phyloP scores from a whole-genome alignment of 768 basidiomycete genomes.

The Rubroboletus satanas region DNA sequence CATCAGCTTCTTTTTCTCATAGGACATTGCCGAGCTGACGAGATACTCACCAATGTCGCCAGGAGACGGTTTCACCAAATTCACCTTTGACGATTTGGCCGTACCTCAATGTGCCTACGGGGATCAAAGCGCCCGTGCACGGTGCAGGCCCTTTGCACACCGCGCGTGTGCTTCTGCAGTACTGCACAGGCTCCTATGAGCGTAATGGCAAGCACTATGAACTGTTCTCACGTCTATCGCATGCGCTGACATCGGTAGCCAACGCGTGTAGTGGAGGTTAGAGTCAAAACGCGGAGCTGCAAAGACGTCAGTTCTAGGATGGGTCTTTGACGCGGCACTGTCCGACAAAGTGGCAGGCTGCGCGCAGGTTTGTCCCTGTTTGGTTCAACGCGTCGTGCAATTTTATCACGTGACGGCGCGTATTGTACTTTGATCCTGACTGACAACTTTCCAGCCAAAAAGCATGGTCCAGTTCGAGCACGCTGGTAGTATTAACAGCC shows the following conservation, averaged over 20 bases:
- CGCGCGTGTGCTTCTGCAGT: constrained; percentile 65
- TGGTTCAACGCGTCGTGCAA: constrained; percentile 23
- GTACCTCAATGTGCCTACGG: constrained; percentile 61
- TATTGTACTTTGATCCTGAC: not conserved
- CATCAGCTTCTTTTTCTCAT: constrained; percentile 20
- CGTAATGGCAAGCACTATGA: not conserved
- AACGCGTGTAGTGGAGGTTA: not conserved
- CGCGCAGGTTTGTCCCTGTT: constrained; percentile 20
- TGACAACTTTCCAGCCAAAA: not conserved
- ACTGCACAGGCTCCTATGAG: constrained; percentile 41
- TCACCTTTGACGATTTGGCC: constrained; percentile 44
- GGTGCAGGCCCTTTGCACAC: constrained; percentile 63
- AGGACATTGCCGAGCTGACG: constrained; percentile 2
- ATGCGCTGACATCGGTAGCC: constrained; percentile 18
- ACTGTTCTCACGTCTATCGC: constrained; percentile 31
- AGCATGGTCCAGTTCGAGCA: constrained; percentile 20
- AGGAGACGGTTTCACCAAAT: constrained; percentile 63
- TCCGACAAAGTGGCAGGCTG: not conserved
- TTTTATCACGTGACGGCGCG: constrained; percentile 15
- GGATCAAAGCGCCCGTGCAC: constrained; percentile 53
- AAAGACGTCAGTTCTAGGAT: not conserved
- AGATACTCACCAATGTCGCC: constrained; percentile 67
- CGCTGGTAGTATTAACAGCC: constrained; percentile 21
- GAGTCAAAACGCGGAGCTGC: not conserved
- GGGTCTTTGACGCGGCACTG: not conserved